Evolutionary conservation across 1,284 basidiomycete genomes (phyloP).

Genomic region (Naganishia sp.): DNA sequence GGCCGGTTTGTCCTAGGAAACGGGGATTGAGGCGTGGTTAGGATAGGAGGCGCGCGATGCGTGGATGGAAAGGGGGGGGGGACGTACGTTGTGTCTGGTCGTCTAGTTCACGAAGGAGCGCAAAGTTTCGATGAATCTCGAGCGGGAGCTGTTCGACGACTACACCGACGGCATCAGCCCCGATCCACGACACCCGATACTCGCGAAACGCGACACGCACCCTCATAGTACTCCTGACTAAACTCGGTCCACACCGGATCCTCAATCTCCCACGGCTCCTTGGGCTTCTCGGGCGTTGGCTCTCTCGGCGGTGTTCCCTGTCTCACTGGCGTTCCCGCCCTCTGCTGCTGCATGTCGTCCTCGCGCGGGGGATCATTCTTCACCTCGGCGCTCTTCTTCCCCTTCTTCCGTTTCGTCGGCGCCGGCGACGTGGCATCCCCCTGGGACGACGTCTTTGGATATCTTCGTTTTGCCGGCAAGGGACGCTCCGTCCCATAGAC

Average conservation of each 20-base stretch:
- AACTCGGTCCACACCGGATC: conserved; percentile 35
- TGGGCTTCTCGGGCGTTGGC: neutral
- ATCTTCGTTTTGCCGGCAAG: too few species aligned
- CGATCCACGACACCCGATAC: neutral
- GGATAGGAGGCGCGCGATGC: neutral
- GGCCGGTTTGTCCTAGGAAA: conserved; percentile 44
- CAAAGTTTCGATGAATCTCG: conserved; percentile 75
- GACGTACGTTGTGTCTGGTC: conserved; percentile 66
- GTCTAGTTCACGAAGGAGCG: conserved; percentile 78
- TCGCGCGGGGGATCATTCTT: neutral
- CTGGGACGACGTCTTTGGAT: too few species aligned
- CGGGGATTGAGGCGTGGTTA: neutral
- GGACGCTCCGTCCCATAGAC: too few species aligned
- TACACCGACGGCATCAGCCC: conserved; percentile 41
- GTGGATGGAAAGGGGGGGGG: neutral
- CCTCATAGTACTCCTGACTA: conserved; percentile 34
- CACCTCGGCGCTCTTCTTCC: too few species aligned
- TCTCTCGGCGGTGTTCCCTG: neutral
- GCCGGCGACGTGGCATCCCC: too few species aligned
- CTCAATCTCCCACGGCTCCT: conserved; percentile 26
- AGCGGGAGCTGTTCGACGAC: conserved; percentile 84
- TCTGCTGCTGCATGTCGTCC: neutral
- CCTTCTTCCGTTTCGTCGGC: too few species aligned
- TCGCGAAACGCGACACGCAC: conserved; percentile 6
- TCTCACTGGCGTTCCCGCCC: too few species aligned